Percentiles rank a stretch among this genome's conserved stretches.
Conservation (phyloP, 2,329 filamentous ascomycete species). For the Fusarium sp. region DNA sequence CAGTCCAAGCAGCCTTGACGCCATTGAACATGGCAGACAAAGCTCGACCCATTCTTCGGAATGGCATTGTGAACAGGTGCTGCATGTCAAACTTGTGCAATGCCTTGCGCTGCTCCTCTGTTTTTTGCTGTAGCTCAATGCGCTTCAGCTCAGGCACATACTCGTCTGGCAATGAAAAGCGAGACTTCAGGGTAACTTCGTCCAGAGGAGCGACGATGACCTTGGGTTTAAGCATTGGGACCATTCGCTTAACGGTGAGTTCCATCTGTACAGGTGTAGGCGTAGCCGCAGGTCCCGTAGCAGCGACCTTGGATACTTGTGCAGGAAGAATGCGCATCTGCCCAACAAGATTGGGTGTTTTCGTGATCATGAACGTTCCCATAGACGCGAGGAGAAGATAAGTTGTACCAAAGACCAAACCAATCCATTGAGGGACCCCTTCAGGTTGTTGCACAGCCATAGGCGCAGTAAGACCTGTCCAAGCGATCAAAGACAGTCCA, state of each 20-base stretch:
- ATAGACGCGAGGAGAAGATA: constrained; percentile 69
- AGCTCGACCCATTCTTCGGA: constrained; percentile 61
- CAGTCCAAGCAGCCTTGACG: constrained; percentile 63
- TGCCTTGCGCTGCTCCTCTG: constrained; percentile 53
- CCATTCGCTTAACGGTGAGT: constrained; percentile 60
- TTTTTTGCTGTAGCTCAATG: constrained; percentile 48
- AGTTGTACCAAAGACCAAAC: constrained; percentile 66
- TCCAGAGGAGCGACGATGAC: constrained; percentile 53
- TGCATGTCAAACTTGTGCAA: constrained; percentile 63
- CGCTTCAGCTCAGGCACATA: constrained; percentile 52
- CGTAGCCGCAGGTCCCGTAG: not conserved
- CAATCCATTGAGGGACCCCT: constrained; percentile 66
- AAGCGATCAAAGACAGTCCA: constrained; percentile 55
- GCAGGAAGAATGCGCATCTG: constrained; percentile 66
- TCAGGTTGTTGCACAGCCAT: constrained; percentile 54
- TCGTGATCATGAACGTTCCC: constrained; percentile 69
- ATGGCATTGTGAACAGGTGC: constrained; percentile 68
- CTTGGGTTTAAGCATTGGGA: constrained; percentile 61
- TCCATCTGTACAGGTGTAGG: constrained; percentile 59
- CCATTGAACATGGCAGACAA: constrained; percentile 56
- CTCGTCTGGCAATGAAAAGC: constrained; percentile 54
- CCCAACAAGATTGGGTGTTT: constrained; percentile 68
- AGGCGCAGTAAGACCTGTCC: constrained; percentile 52
- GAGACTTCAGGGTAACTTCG: constrained; percentile 50
- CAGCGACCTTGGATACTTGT: constrained; percentile 31